These are phyloP conservation scores for Rhamnella rubrinervis DNA, from an alignment of 331 rosid species.

Conservation along the genomic window DNA sequence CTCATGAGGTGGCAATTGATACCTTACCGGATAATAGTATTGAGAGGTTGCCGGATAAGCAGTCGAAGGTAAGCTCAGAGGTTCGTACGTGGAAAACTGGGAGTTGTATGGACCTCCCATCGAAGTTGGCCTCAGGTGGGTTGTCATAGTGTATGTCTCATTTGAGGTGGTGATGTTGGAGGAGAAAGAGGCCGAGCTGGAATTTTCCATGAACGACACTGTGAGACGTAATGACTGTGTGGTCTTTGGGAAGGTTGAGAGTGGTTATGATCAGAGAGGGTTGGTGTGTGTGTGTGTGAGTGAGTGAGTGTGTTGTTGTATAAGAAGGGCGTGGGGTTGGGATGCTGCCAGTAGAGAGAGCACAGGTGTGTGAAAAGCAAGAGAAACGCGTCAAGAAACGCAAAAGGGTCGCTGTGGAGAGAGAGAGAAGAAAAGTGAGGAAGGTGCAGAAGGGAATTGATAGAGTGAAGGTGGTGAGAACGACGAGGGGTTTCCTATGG, in stretches of 20 bases:
- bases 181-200: background rate
- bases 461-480: background rate
- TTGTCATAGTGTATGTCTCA: background rate
- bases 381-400: slow-evolving; percentile 23
- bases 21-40: background rate
- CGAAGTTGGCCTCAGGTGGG: background rate
- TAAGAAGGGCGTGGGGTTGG: slow-evolving; percentile 8
- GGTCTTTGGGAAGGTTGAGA: background rate
- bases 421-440: background rate
- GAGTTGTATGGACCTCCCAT: background rate
- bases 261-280: background rate
- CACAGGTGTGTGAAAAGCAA: slow-evolving; percentile 25
- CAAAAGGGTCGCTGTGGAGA: background rate
- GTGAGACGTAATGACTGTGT: background rate
- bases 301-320: background rate
- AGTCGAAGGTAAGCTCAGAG: background rate
- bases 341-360: slow-evolving; percentile 27
- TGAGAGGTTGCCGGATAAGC: background rate
- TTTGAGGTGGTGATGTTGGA: background rate
- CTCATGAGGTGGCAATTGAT: background rate
- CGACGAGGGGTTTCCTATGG: slow-evolving; percentile 16
- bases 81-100: background rate
- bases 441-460: background rate
- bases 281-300: background rate
- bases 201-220: background rate